phyloP scores from a whole-genome alignment of 805 yeast species.

The Blastobotrys peoriensis region DNA sequence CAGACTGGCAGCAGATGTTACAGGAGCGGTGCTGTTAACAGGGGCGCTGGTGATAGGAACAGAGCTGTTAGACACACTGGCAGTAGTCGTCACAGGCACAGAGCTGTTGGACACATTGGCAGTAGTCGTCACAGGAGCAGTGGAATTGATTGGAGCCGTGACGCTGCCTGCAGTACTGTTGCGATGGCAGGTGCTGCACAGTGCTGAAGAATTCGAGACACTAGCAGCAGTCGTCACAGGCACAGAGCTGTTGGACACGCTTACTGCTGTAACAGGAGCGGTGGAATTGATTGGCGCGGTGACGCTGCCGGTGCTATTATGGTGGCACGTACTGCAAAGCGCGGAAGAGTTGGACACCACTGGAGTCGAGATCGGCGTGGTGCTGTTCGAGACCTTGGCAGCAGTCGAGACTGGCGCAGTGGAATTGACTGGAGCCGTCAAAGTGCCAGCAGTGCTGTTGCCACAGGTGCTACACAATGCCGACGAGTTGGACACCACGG shows the following conservation, averaged over 20 bases:
- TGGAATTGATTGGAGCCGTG: background rate
- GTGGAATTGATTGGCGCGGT: background rate
- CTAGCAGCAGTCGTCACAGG: background rate
- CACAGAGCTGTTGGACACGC: background rate
- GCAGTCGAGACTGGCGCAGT: too few relatives aligned
- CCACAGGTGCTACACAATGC: too few relatives aligned
- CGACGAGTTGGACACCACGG: too few relatives aligned
- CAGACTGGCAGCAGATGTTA: background rate
- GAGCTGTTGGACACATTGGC: background rate
- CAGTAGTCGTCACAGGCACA: background rate
- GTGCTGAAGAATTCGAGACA: too few relatives aligned
- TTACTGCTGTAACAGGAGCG: background rate
- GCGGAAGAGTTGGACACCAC: too few relatives aligned
- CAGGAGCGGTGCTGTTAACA: background rate
- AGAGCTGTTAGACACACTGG: background rate
- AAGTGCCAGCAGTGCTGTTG: background rate
- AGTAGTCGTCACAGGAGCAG: background rate
- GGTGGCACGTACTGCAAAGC: too few relatives aligned
- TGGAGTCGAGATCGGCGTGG: too few relatives aligned
- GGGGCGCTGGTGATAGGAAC: background rate
- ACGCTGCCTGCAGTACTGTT: background rate
- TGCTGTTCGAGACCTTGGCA: too few relatives aligned
- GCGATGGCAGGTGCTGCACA: constrained; percentile 1
- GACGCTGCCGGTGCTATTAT: too few relatives aligned
- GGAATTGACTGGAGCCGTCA: background rate